Base-by-base conservation (phyloP, 495 filamentous ascomycete species). In the Glarea lozoyensis region DNA sequence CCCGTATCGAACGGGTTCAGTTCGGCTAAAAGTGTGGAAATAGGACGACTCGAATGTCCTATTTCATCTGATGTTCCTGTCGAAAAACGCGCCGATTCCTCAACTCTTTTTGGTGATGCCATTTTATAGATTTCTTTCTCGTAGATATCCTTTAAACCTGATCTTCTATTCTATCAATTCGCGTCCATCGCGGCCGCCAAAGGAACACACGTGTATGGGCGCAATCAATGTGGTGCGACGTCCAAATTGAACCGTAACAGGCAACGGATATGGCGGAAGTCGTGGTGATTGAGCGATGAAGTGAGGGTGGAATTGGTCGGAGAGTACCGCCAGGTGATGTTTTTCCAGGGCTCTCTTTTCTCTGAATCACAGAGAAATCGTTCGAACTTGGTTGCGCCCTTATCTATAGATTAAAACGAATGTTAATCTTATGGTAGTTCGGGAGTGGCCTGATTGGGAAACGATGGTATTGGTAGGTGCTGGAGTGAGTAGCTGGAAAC, bases 31-130 rank as follows among this genome's bases (percentile, higher is more conserved):
- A 45, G 19, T 16, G 41, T 24, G 13, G 44, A 31, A 15, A 18
- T 24, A 19, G 42, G 24, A 10, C 48, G 38, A 9, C 38, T 39
- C 12, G 39, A 48, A 7, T 34, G 31, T 13, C 25, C 25, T 29
- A 4, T 16, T 16, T 13, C n/a, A 6, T 34, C 31, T 16, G n/a
- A 4, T 7, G n/a, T 34, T 34, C n/a, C 4, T 16, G 5, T 34
- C 17, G 31, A 16, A 34, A 13, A 4, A 16, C 12, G 31, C 10
- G 15, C 27, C 13, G 36, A 22, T 23, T 21, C 27, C 25, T 47
- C n/a, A n/a, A n/a, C n/a, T n/a, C n/a, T 42, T 21, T 30, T 22
- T 18, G 36, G 22, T 1, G 37, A 38, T 10, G 45, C 17, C 45
- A 47, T 47, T 21, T 12, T 25, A 20, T 39, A 32, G 12, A 3